Conservation (phyloP, 176 grass and related monocot genomes). For the Ensete glaucum region DNA sequence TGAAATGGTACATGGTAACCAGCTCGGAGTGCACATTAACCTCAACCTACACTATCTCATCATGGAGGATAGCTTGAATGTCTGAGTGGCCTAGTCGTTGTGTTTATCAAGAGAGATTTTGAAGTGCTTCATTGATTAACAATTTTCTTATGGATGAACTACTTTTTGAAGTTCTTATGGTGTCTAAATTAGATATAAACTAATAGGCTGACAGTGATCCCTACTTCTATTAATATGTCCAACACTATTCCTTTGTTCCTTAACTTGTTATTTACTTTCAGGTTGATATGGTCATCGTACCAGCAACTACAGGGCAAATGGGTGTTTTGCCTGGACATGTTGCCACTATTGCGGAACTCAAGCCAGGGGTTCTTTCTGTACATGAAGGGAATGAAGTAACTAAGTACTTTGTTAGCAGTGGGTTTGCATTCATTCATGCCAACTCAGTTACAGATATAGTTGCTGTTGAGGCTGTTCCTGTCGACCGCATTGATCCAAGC, state of each 20-base stretch:
- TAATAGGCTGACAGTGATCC: neutral
- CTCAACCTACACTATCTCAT: neutral
- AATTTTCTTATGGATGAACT: too few relatives aligned
- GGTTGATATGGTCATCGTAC: constrained; percentile 92
- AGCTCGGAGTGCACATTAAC: neutral
- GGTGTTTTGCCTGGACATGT: constrained; percentile 91
- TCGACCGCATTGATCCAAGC: constrained; percentile 58
- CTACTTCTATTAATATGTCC: neutral
- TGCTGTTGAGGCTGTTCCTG: constrained; percentile 73
- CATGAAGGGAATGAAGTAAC: constrained; percentile 69
- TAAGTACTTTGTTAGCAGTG: constrained; percentile 90
- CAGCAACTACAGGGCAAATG: constrained; percentile 89
- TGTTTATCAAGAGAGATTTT: too few relatives aligned
- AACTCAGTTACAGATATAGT: constrained; percentile 92
- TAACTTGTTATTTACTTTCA: constrained; percentile 24
- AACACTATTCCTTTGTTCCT: neutral
- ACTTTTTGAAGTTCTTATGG: too few relatives aligned
- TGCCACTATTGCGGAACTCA: constrained; percentile 73
- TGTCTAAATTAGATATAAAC: neutral
- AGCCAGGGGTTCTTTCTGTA: constrained; percentile 80
- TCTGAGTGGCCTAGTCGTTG: too few relatives aligned
- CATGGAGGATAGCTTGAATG: too few relatives aligned
- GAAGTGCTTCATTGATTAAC: too few relatives aligned
- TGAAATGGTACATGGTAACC: neutral
- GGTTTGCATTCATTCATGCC: constrained; percentile 85